Evolutionary conservation across 768 basidiomycete species (phyloP), one percentile per base, ranked within the genome.

Genomic region (Boletus tylopilopsis): DNA sequence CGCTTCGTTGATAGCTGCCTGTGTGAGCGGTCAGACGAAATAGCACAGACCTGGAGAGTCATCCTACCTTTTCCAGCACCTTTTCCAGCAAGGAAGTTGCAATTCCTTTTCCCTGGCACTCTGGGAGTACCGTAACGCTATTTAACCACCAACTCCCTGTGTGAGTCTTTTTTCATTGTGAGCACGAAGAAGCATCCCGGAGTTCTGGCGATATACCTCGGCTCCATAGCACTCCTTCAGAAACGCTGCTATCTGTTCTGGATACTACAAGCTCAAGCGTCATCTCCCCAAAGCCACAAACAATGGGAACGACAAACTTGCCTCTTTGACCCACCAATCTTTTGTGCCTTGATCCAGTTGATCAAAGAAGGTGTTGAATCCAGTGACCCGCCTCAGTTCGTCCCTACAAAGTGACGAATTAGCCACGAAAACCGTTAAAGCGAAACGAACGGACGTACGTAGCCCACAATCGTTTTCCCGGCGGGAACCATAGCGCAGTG

Each of bases 271-370:
- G 22, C 13, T 43, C 32, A 11, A n/a, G n/a, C 10, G 16, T 43
- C 5, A 33, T 30, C 19, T 11, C n/a, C 30, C 15, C 5, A 12
- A 1, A 23, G 21, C 29, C 25, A 6, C 12, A 18, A 22, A 29
- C 2, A 16, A 23, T 29, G 21, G 8, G 4, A 30, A 19, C 38
- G 1, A 19, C 22, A n/a, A 6, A 50, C 37, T 27, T 11, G 16
- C 49, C 10, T 50, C 49, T 2, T 47, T 39, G 4, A 39, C 9
- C 49, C 49, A 50, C 49, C 49, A 50, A n/a, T 50, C 37, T 15
- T 50, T 33, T 2, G 49, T 11, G 16, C 44, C 37, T 12, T 18
- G 36, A 21, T 47, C 49, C 12, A 50, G 30, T 22, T 47, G 37
- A 12, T 2, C n/a, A n/a, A 46, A 47, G 37, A 50, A 50, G 10